Base-by-base conservation (phyloP, 2,329 filamentous ascomycete species). In the Aspergillus sp. region DNA sequence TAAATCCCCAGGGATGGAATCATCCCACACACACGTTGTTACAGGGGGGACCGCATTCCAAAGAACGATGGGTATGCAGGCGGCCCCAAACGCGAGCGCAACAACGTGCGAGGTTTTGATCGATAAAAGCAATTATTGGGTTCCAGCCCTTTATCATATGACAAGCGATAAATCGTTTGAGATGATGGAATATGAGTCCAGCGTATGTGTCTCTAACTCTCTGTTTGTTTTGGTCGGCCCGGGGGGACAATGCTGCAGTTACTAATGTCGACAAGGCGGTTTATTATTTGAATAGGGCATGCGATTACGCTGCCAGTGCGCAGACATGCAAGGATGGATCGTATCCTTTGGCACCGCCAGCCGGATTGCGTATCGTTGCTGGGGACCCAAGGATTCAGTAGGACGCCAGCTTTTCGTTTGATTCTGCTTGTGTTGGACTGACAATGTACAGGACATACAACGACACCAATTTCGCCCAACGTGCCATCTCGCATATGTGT, bases 81-180 rank as follows among this genome's bases (percentile, higher is more conserved):
- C 83, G 43, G 80, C 89, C 34, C 73, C 74, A 22, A 64, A 59
- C 32, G 60, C 61, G 12, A 48, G 49, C 15, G 58, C 48, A 3
- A 68, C 65, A 30, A 90, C 86, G 39, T 89, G 89, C 72, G 81
- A 82, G 60, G 80, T 90, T 70, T 85, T 81, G 67, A 84, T 84
- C 53, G 89, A 92, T 74, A 80, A 85, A 70, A 89, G 84, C 64
- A 88, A 88, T 74, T 93, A 93, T 78, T 93, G 90, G 90, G 85
- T 87, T 59, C 89, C 89, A 1, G 80, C 80, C 38, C 76, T 93
- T 5, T 93, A 87, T 75, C 91, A 89, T 66, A 47, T 26, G 7
- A 54, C 44, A 11, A 17, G 24, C 5, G 53, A 62, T 48, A 62
- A 60, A 5, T 32, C 26, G 7, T 63, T 66, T 48, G 63, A 66